phyloP scores from a whole-genome alignment of 768 basidiomycete genomes.

The Crucibulum laeve region DNA sequence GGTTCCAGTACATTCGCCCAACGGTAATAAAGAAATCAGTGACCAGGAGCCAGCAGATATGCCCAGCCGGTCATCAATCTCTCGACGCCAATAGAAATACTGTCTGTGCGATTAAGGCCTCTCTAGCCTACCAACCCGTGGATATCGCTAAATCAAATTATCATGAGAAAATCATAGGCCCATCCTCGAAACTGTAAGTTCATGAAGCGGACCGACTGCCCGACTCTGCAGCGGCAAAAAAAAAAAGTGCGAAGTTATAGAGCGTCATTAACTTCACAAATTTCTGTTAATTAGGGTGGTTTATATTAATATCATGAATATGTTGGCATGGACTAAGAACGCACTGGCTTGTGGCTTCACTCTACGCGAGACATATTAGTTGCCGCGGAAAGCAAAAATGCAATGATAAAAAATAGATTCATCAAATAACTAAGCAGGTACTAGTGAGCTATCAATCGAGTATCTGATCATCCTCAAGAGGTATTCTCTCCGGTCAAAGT shows the following conservation, averaged over 20 bases:
- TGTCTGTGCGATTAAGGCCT: neutral
- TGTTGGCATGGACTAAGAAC: neutral
- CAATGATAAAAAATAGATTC: neutral
- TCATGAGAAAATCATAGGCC: neutral
- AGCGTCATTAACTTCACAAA: no score
- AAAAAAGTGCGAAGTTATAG: neutral
- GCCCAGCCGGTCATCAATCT: neutral
- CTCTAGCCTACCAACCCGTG: neutral
- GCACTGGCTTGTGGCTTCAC: neutral
- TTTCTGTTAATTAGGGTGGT: no score
- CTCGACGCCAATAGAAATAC: neutral
- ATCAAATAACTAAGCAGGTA: no score
- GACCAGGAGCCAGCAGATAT: neutral
- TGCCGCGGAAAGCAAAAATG: no score
- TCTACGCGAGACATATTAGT: no score
- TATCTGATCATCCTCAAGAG: no score
- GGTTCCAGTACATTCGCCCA: conserved; percentile 2
- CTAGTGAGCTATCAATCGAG: no score
- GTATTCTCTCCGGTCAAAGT: conserved; percentile 24
- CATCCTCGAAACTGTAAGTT: neutral
- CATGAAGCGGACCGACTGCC: neutral
- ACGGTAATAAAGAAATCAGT: neutral
- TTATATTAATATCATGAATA: neutral
- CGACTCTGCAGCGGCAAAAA: neutral
- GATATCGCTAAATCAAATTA: neutral